Percentiles rank a stretch among this genome's conserved stretches.
These are phyloP conservation scores for Vitis cinerea DNA, from an alignment of 164 flowering plant genomes.

Conservation along the genomic window DNA sequence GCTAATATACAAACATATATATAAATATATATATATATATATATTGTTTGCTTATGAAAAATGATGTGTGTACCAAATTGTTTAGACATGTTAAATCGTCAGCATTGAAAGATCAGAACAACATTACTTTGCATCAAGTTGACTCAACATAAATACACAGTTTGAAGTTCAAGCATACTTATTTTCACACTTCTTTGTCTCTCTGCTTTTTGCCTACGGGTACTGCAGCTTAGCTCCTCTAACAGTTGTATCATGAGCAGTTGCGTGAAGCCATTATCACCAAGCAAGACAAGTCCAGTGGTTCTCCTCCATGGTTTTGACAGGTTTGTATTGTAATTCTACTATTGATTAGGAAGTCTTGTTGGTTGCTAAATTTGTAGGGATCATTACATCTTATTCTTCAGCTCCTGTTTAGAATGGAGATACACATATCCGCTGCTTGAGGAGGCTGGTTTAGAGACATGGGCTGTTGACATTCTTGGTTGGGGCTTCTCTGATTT, in stretches of 20 bases:
- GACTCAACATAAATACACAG: neutral
- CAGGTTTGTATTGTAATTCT: conserved; percentile 43
- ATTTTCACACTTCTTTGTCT: neutral
- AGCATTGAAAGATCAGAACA: too few species aligned
- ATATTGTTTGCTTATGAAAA: too few species aligned
- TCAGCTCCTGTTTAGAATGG: conserved; percentile 97
- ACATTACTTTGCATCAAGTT: too few species aligned
- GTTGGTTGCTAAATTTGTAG: conserved; percentile 1
- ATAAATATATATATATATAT: too few species aligned
- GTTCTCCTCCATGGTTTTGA: conserved; percentile 96
- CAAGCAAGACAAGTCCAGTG: conserved; percentile 47
- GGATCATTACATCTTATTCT: conserved; percentile 33
- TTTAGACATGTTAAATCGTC: too few species aligned
- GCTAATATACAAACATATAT: too few species aligned
- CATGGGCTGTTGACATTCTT: conserved; percentile 92
- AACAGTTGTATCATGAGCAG: conserved; percentile 73
- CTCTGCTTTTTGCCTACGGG: too few species aligned
- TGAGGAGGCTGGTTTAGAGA: conserved; percentile 87
- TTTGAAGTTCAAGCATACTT: neutral
- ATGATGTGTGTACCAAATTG: too few species aligned
- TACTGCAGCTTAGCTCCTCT: conserved; percentile 45
- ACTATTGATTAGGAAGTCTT: neutral
- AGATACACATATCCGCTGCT: conserved; percentile 81
- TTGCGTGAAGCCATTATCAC: conserved; percentile 63
- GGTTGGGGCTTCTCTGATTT: conserved; percentile 99